Conservation (phyloP, 805 yeast species). For the Wickerhamiella kurtzmanii region DNA sequence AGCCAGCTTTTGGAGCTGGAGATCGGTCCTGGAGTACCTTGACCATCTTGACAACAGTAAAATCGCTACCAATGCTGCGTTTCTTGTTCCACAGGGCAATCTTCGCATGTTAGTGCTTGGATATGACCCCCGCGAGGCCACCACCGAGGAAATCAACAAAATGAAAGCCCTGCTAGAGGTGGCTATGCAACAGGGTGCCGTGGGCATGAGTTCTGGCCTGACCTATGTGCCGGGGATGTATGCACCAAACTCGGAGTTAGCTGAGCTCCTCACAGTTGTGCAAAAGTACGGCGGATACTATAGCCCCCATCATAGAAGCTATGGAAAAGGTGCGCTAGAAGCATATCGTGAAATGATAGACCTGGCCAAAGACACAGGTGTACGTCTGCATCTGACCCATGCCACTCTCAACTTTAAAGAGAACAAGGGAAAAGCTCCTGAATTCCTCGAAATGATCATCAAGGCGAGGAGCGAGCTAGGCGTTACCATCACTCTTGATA, state of each 20-base stretch:
- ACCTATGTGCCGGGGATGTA: conserved; percentile 16
- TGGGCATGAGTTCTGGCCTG: conserved; percentile 14
- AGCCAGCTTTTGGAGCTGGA: conserved; percentile 10
- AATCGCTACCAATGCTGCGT: conserved; percentile 12
- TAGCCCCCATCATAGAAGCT: conserved; percentile 16
- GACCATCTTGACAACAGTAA: conserved; percentile 5
- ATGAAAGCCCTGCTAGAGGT: conserved; percentile 9
- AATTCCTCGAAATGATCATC: conserved; percentile 7
- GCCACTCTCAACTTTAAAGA: conserved; percentile 12
- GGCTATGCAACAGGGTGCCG: conserved; percentile 11
- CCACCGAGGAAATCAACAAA: conserved; percentile 4
- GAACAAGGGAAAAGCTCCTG: conserved; percentile 9
- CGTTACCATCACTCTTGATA: conserved; percentile 7
- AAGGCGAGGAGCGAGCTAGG: conserved; percentile 6
- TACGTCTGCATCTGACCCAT: conserved; percentile 13
- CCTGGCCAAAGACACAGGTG: conserved; percentile 6
- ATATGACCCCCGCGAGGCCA: conserved; percentile 13
- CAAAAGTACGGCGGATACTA: conserved; percentile 8
- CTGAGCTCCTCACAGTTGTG: conserved; percentile 9
- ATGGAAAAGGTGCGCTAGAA: conserved; percentile 13
- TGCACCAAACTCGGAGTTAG: conserved; percentile 13
- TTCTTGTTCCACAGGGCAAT: conserved; percentile 13
- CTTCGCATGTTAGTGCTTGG: conserved; percentile 15
- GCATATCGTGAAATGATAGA: conserved; percentile 14
- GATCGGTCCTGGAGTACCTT: conserved; percentile 7